A percentile compares a stretch with the other conserved stretches of the same genome.
Conservation (phyloP, 148 eudicot species). For the Chenopodium formosanum region DNA sequence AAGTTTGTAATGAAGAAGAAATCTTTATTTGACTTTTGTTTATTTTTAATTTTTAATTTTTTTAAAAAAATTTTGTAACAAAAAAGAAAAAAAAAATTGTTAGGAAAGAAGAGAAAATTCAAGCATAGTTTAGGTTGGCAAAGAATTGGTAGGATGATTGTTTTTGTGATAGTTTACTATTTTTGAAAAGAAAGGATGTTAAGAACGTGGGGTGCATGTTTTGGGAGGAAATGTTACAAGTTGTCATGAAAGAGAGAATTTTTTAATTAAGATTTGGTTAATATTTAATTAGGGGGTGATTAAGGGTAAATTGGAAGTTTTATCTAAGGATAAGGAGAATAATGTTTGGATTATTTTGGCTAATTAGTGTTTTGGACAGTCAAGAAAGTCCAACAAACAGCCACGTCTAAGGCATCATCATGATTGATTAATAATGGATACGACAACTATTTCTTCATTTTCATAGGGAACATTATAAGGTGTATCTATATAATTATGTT, state of each 20-base stretch:
- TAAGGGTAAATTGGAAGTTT: not conserved
- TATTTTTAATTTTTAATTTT: no score
- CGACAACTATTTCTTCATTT: no score
- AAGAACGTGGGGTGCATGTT: conserved; percentile 37
- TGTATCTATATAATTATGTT: no score
- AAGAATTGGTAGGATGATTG: conserved; percentile 23
- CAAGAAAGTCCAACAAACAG: no score
- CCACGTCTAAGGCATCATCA: no score
- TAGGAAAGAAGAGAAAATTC: not conserved
- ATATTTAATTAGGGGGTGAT: not conserved
- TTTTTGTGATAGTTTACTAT: conserved; percentile 25
- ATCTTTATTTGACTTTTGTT: conserved; percentile 5
- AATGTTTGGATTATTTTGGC: not conserved
- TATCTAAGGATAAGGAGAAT: not conserved
- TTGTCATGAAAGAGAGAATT: conserved; percentile 17
- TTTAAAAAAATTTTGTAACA: no score
- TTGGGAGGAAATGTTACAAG: conserved; percentile 15
- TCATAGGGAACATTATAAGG: no score
- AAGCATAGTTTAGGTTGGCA: conserved; percentile 3
- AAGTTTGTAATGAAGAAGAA: not conserved
- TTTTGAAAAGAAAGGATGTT: conserved; percentile 20
- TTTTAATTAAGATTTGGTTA: not conserved
- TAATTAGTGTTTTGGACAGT: not conserved
- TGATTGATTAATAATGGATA: no score
- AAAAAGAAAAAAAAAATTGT: not conserved